Conservation (phyloP, 208 protist species). For the Vickermania ingenoplastis region DNA sequence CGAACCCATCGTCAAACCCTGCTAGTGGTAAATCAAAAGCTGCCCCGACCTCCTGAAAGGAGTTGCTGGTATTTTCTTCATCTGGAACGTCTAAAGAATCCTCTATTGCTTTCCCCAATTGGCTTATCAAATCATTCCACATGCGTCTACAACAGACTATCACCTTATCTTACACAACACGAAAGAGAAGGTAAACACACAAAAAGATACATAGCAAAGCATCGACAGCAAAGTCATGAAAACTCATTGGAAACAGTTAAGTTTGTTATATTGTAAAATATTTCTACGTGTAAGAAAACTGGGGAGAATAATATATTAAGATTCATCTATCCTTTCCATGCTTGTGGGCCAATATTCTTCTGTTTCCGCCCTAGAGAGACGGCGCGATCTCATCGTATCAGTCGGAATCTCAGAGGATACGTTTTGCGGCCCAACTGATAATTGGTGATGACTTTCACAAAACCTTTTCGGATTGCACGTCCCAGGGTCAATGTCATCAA, state of each 20-base stretch:
- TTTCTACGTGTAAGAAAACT: background rate
- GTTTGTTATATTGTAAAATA: background rate
- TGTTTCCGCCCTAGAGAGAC: background rate
- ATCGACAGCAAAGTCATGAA: conserved; percentile 5
- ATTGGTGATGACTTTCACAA: too few species aligned
- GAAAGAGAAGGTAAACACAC: background rate
- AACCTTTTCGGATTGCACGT: background rate
- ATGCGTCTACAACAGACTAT: conserved; percentile 13
- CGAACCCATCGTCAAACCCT: too few species aligned
- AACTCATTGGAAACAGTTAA: background rate
- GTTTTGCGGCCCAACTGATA: too few species aligned
- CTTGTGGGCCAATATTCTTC: background rate
- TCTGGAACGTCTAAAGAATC: conserved; percentile 35
- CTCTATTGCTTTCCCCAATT: conserved; percentile 63
- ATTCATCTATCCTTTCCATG: background rate
- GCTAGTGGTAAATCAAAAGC: background rate
- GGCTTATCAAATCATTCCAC: conserved; percentile 50
- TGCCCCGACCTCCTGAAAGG: background rate
- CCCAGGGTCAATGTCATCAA: background rate
- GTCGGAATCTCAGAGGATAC: too few species aligned
- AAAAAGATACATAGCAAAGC: conserved; percentile 4
- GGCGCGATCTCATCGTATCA: background rate
- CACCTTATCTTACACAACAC: background rate
- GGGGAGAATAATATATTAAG: background rate
- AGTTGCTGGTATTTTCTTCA: conserved; percentile 8